Percentiles rank a stretch among this genome's conserved stretches.
Conservation (phyloP, 2,329 filamentous ascomycete species). For the Endoconidiophora polonica region DNA sequence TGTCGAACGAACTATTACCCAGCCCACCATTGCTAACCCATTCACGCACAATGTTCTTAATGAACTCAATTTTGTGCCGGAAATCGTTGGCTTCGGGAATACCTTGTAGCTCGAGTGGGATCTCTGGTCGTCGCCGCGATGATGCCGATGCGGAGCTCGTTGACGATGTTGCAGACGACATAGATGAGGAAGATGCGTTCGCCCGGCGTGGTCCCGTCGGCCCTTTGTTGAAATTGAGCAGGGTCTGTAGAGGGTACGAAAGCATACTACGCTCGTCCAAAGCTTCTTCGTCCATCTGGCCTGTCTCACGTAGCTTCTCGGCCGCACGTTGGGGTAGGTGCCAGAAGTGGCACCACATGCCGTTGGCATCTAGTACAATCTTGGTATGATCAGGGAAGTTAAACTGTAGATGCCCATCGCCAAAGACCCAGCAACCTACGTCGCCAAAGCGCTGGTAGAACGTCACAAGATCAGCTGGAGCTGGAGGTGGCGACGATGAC, state of each 20-base stretch:
- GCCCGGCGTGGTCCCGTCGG: slow-evolving; percentile 23
- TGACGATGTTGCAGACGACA: background rate
- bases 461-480: slow-evolving; percentile 44
- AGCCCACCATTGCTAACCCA: slow-evolving; percentile 56
- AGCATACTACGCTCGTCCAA: slow-evolving; percentile 55
- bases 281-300: slow-evolving; percentile 53
- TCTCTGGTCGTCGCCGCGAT: slow-evolving; percentile 40
- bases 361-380: slow-evolving; percentile 57
- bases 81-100: slow-evolving; percentile 59
- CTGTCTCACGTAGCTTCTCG: slow-evolving; percentile 43
- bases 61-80: slow-evolving; percentile 57
- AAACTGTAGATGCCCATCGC: slow-evolving; percentile 63
- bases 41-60: slow-evolving; percentile 49
- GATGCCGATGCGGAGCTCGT: slow-evolving; percentile 27
- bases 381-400: slow-evolving; percentile 85
- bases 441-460: slow-evolving; percentile 72
- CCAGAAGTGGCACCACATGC: slow-evolving; percentile 63
- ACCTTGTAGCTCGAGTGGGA: slow-evolving; percentile 41
- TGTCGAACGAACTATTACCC: slow-evolving; percentile 46
- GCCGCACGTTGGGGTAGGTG: slow-evolving; percentile 58
- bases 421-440: slow-evolving; percentile 68
- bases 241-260: slow-evolving; percentile 53
- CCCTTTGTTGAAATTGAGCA: slow-evolving; percentile 49
- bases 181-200: background rate
- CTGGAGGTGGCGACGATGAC: slow-evolving; percentile 16